Evolutionary conservation across 805 yeast species (phyloP).

Genomic region (Teunomyces kruisii): DNA sequence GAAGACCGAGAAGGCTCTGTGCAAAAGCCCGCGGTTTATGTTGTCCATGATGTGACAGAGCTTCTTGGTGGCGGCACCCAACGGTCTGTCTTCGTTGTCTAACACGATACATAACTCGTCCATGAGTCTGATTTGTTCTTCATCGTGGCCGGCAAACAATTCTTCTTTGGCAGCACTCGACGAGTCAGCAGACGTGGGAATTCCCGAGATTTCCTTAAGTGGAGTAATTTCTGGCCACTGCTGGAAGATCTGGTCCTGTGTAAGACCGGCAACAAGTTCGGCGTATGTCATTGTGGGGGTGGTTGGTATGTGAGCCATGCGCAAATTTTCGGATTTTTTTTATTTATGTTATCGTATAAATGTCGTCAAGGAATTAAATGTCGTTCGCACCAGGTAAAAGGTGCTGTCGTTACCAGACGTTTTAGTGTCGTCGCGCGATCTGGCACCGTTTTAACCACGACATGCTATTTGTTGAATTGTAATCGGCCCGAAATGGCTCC

Average conservation of each 20-base stretch:
- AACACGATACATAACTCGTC: slow-evolving; percentile 94
- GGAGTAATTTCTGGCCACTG: slow-evolving; percentile 72
- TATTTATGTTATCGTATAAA: slow-evolving; percentile 1
- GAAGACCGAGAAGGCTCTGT: slow-evolving; percentile 96
- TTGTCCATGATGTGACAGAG: slow-evolving; percentile 85
- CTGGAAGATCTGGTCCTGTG: slow-evolving; percentile 48
- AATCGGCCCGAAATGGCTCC: too few relatives aligned
- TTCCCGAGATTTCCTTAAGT: slow-evolving; percentile 57
- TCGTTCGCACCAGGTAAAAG: too few relatives aligned
- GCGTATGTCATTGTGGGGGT: slow-evolving; percentile 35
- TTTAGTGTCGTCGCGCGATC: too few relatives aligned
- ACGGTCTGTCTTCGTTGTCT: slow-evolving; percentile 81
- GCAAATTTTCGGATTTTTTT: slow-evolving; percentile 1
- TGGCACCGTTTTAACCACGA: too few relatives aligned
- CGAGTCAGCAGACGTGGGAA: slow-evolving; percentile 39
- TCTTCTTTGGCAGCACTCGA: slow-evolving; percentile 30
- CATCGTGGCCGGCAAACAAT: slow-evolving; percentile 84
- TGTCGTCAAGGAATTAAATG: not conserved
- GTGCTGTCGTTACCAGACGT: too few relatives aligned
- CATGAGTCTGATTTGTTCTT: slow-evolving; percentile 92
- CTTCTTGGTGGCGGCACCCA: slow-evolving; percentile 94
- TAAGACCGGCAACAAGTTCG: slow-evolving; percentile 52
- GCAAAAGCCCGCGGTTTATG: slow-evolving; percentile 82
- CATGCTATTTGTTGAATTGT: too few relatives aligned
- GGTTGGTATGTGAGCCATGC: not conserved